Conservation (phyloP, 2,329 filamentous ascomycete genomes). For the Colletotrichum sp. region DNA sequence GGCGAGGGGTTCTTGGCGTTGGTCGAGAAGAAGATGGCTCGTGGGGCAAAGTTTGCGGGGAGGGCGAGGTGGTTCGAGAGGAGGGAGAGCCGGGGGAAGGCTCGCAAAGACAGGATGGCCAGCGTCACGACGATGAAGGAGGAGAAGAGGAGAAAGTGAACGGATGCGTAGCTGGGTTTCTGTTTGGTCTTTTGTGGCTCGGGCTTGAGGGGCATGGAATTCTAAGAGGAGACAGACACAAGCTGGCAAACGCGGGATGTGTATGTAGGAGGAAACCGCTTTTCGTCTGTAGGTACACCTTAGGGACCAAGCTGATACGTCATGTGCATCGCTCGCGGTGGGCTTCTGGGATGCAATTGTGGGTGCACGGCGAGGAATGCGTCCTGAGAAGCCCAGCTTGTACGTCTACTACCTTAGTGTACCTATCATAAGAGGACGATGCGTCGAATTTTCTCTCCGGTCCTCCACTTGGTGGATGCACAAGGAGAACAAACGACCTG, state of each 20-base stretch:
- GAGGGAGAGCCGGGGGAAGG: constrained; percentile 26
- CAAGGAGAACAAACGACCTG: not conserved
- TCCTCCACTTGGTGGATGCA: constrained; percentile 12
- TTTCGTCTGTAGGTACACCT: not conserved
- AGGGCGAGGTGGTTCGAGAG: constrained; percentile 17
- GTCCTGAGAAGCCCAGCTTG: not conserved
- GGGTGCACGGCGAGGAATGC: not conserved
- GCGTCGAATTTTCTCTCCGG: not conserved
- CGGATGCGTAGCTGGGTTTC: not conserved
- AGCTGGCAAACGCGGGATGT: not conserved
- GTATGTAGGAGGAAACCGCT: not conserved
- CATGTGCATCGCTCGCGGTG: constrained; percentile 7
- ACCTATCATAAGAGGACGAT: not conserved
- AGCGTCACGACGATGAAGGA: constrained; percentile 21
- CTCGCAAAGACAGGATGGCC: constrained; percentile 23
- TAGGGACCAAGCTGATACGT: constrained; percentile 9
- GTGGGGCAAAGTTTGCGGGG: constrained; percentile 8
- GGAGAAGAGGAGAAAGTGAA: constrained; percentile 11
- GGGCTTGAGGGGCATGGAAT: constrained; percentile 10
- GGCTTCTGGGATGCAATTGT: not conserved
- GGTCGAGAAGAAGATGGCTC: constrained; percentile 24
- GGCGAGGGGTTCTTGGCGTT: constrained; percentile 15
- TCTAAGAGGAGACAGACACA: not conserved
- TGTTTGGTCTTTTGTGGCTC: constrained; percentile 11
- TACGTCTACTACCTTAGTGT: not conserved